Evolutionary conservation across 768 basidiomycete genomes (phyloP), one percentile per base, ranked within the genome.

Genomic region (Tricholoma sp.): DNA sequence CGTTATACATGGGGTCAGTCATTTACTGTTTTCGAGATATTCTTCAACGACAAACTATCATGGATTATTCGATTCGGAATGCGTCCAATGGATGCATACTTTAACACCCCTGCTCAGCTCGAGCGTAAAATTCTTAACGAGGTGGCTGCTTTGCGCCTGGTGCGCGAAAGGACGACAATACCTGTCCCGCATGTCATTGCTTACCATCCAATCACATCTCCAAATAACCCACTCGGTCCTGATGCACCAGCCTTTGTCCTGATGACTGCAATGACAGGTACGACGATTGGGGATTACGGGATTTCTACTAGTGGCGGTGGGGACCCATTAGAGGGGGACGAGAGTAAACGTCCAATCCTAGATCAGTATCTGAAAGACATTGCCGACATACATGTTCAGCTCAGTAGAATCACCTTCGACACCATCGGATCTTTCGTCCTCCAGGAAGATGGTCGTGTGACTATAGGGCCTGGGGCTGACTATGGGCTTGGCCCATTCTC

Each of bases 41-140:
- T 69, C 19, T 76, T 76, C 59, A 54, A 58, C 37, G 54, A 58
- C 37, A 54, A 49, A 43, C 57, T 66, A 54, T 74, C 74, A 45
- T 76, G 75, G 75, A 74, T 76, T 54, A 71, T 74, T 50, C 68
- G 75, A 29, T 75, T 75, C 55, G 75, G 73, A 11, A 71, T 76
- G 69, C 66, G 69, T 9, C 71, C 75, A 1, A 72, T 72, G 68
- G 72, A 74, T 58, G 72, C 67, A 19, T 74, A 73, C 56, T 76
- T 74, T 67, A 74, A 75, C 62, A 76, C 75, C 24, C 66, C 74
- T 21, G 74, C 70, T 29, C 75, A 76, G 60, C 71, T 76, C 9
- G 73, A 75, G 57, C 72, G 75, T 19, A 76, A 76, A 64, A 76
- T 76, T 43, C 64, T 73, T 35, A 76, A 76, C 62, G 75, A 76